Conservation (phyloP, 495 filamentous ascomycete species). For the Aspergillus egyptiacus region DNA sequence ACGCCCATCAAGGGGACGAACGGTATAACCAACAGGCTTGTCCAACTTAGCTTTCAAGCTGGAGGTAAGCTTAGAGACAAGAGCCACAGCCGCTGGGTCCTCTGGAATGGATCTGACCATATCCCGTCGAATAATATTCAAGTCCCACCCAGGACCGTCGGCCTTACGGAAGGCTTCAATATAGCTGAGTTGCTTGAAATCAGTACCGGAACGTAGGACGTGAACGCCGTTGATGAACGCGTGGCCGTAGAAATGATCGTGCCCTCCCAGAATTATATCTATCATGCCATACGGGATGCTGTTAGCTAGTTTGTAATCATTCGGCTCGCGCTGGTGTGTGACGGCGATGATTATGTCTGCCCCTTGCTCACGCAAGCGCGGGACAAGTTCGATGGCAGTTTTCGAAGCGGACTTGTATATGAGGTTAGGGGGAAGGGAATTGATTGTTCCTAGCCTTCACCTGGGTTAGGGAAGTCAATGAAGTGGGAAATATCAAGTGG, state of each 20-base stretch:
- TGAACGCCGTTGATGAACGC: conserved; percentile 69
- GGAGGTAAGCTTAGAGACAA: conserved; percentile 63
- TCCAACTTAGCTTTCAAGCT: conserved; percentile 67
- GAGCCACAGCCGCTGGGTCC: conserved; percentile 46
- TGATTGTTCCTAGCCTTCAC: conserved; percentile 79
- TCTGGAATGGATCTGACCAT: conserved; percentile 59
- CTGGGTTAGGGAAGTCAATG: no score
- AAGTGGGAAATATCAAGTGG: background rate
- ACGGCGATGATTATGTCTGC: conserved; percentile 76
- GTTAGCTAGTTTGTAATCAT: conserved; percentile 73
- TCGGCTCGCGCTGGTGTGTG: conserved; percentile 82
- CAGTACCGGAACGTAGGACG: conserved; percentile 73
- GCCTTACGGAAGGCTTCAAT: conserved; percentile 61
- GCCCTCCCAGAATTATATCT: conserved; percentile 81
- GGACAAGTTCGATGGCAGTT: conserved; percentile 65
- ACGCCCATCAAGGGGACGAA: conserved; percentile 71
- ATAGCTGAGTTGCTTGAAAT: conserved; percentile 89
- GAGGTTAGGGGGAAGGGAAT: conserved; percentile 70
- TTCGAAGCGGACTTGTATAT: conserved; percentile 70
- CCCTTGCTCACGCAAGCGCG: conserved; percentile 63
- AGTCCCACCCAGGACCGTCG: conserved; percentile 56
- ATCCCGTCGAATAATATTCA: conserved; percentile 71
- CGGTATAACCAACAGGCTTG: conserved; percentile 77
- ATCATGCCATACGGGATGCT: conserved; percentile 60
- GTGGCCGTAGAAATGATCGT: conserved; percentile 85